These are phyloP conservation scores for Brassica rapa DNA, from an alignment of 345 rosid genomes.

Conservation along the genomic window DNA sequence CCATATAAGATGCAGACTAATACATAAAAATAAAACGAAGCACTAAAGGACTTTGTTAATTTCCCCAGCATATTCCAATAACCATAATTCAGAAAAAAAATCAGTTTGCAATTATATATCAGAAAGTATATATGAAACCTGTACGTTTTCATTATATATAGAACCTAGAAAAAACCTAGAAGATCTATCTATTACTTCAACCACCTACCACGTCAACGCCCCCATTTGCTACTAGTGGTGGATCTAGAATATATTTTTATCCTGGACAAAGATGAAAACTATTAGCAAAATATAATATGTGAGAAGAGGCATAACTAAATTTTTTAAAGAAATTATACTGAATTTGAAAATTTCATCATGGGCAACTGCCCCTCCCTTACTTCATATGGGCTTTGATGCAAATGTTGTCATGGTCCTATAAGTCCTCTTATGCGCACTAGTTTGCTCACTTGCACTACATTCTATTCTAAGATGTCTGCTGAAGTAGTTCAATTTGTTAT, in stretches of 20 bases:
- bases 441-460: slow-evolving; percentile 77
- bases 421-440: slow-evolving; percentile 76
- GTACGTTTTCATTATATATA: slow-evolving; percentile 37
- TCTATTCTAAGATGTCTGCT: slow-evolving; percentile 70
- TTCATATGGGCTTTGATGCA: slow-evolving; percentile 49
- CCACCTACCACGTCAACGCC: slow-evolving; percentile 44
- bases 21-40: slow-evolving; percentile 10
- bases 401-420: slow-evolving; percentile 78
- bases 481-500: slow-evolving; percentile 50
- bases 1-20: slow-evolving; percentile 35
- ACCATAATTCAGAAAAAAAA: slow-evolving; percentile 32
- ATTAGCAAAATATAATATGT: too few relatives aligned
- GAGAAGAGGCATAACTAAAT: too few relatives aligned
- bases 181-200: slow-evolving; percentile 30
- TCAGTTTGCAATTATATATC: neutral
- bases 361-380: too few relatives aligned
- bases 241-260: too few relatives aligned
- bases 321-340: too few relatives aligned
- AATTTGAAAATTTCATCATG: too few relatives aligned
- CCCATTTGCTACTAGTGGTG: neutral
- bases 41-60: slow-evolving; percentile 20
- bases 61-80: slow-evolving; percentile 34
- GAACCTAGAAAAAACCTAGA: slow-evolving; percentile 23
- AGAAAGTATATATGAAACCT: slow-evolving; percentile 21
- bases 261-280: too few relatives aligned